Base-by-base conservation (phyloP, 805 yeast genomes). In the Hanseniaspora guilliermondii region DNA sequence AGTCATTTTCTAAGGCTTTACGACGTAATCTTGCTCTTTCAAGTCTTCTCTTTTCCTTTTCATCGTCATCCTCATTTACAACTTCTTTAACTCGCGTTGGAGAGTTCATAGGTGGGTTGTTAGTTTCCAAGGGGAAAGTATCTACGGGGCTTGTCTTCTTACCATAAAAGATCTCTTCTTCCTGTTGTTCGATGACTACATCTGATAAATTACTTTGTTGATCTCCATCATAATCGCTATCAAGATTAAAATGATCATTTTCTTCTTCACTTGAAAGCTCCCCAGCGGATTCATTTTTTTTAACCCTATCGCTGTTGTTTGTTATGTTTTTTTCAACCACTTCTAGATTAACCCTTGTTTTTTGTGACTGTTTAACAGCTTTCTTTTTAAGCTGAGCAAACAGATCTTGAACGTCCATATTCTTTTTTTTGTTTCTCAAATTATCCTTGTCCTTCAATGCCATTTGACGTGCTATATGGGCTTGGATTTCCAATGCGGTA, bases 1-100 rank as follows among this genome's bases (percentile, higher is more conserved):
- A 57, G 25, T 59, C 62, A 64, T 73, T 62, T 57, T 75, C 78
- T 55, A 68, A 65, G 58, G 68, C 70, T 45, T 78, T 70, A 32
- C 77, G 70, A 19, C 70, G 69, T 49, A 71, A 64, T 16, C 69
- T 76, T 58, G 81, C 70, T 33, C 44, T 41, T 49, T 49, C 30
- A 8, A 36, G 17, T 37, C 35, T 47, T 36, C 39, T 37, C 24
- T 37, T 40, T 49, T 49, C 42, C 21, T 39, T 48, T 30, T 17
- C 50, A 17, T 7, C 17, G 12, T 22, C 33, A 22, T 46, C 33
- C 1, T 37, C 44, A 19, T 36, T 22, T 35, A 3, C 24, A 11
- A 17, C 38, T n/a, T 47, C 35, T 7, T 47, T 44, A n/a, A 1
- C 1, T 12, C 0, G 5, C n/a, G 3, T 25, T 14, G 22, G 11